Percentiles rank a stretch among this genome's conserved stretches.
phyloP scores from a whole-genome alignment of 345 rosid genomes.

The Mercurialis annua region DNA sequence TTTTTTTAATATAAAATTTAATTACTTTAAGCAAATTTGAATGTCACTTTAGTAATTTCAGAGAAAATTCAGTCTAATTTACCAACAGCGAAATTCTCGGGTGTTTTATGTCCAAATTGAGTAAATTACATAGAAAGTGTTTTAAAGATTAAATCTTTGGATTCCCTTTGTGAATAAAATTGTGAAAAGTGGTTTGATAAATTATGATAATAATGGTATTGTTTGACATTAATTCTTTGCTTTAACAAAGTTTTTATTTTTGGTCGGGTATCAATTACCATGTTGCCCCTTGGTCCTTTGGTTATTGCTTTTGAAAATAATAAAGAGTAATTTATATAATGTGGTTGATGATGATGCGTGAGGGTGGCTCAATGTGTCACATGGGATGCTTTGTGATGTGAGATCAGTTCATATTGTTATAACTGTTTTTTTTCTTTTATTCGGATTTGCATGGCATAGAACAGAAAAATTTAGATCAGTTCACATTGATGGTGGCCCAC shows the following conservation, averaged over 20 bases:
- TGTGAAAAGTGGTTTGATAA: too few relatives aligned
- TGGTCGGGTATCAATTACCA: slow-evolving; percentile 22
- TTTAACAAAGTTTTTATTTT: slow-evolving; percentile 12
- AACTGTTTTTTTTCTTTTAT: background rate
- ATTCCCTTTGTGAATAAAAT: slow-evolving; percentile 7
- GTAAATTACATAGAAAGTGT: slow-evolving; percentile 5
- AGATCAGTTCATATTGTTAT: background rate
- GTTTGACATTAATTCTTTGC: slow-evolving; percentile 22
- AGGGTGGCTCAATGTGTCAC: slow-evolving; percentile 14
- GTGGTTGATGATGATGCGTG: too few relatives aligned
- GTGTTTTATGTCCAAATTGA: background rate
- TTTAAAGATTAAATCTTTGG: slow-evolving; percentile 10
- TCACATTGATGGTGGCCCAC: background rate
- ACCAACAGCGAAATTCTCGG: slow-evolving; percentile 6
- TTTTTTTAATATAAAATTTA: background rate
- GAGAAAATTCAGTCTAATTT: background rate
- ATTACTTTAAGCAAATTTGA: background rate
- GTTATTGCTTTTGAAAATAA: background rate
- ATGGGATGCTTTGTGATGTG: background rate
- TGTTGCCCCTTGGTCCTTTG: slow-evolving; percentile 9
- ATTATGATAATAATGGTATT: slow-evolving; percentile 4
- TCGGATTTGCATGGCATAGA: background rate
- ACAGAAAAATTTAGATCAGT: background rate
- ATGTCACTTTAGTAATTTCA: slow-evolving; percentile 11
- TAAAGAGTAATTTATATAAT: too few relatives aligned